Conservation (phyloP, 1,139 yeast species). For the Yamadazyma trypodendri region DNA sequence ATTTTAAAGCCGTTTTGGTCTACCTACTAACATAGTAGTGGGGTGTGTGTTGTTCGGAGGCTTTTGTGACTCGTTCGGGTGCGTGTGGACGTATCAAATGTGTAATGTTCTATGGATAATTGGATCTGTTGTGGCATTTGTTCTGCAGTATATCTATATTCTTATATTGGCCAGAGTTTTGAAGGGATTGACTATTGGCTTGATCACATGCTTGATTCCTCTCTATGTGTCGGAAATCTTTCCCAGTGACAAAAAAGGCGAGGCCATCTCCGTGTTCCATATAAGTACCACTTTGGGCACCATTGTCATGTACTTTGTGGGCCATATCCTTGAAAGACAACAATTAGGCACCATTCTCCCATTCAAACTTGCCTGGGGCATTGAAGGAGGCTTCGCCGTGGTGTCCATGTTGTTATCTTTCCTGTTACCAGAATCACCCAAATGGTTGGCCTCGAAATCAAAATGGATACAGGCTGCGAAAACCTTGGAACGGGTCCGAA, state of each 20-base stretch:
- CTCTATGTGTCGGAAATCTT: slow-evolving; percentile 32
- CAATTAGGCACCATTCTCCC: slow-evolving; percentile 12
- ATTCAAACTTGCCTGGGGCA: slow-evolving; percentile 27
- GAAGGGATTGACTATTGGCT: slow-evolving; percentile 34
- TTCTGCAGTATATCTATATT: slow-evolving; percentile 26
- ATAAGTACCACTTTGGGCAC: slow-evolving; percentile 23
- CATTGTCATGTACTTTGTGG: slow-evolving; percentile 20
- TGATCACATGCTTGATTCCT: slow-evolving; percentile 30
- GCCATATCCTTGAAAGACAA: slow-evolving; percentile 18
- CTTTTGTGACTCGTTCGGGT: slow-evolving; percentile 30
- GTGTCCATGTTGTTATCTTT: slow-evolving; percentile 16
- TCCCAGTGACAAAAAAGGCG: slow-evolving; percentile 23
- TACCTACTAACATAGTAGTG: slow-evolving; percentile 20
- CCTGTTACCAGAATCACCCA: slow-evolving; percentile 36
- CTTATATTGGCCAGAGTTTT: slow-evolving; percentile 28
- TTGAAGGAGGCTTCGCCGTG: slow-evolving; percentile 26
- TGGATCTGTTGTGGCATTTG: slow-evolving; percentile 25
- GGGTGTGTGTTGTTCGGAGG: slow-evolving; percentile 34
- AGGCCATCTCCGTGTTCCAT: slow-evolving; percentile 23
- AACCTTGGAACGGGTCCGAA: slow-evolving; percentile 16
- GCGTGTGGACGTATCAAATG: slow-evolving; percentile 24
- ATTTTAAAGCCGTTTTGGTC: too few species aligned
- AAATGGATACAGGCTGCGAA: slow-evolving; percentile 34
- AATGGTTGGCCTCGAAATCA: slow-evolving; percentile 31
- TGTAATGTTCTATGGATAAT: slow-evolving; percentile 28